A percentile compares a stretch with the other conserved stretches of the same genome.
phyloP scores from a whole-genome alignment of 2,329 filamentous ascomycete genomes.

The Pseudogymnoascus sp. region DNA sequence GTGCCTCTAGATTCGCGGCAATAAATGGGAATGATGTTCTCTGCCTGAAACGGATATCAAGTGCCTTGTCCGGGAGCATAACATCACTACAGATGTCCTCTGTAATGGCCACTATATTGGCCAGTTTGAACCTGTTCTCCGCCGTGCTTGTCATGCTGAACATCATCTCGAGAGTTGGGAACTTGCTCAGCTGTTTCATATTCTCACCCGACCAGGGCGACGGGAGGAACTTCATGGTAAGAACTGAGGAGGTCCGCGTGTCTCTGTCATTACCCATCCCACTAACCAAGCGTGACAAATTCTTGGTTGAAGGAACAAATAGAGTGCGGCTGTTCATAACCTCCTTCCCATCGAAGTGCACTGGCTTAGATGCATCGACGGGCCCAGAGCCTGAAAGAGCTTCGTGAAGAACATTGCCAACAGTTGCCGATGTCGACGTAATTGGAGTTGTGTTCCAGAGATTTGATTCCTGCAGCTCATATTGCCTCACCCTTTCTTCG shows the following conservation, averaged over 20 bases:
- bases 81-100: constrained; percentile 20
- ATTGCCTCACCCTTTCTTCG: not conserved
- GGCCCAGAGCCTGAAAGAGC: not conserved
- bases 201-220: constrained; percentile 5
- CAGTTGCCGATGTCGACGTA: not conserved
- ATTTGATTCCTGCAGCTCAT: not conserved
- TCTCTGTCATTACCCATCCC: not conserved
- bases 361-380: not conserved
- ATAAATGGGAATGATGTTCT: constrained; percentile 17
- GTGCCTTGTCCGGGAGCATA: constrained; percentile 24
- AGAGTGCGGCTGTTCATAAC: not conserved
- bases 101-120: constrained; percentile 19
- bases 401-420: constrained; percentile 8
- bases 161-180: constrained; percentile 25
- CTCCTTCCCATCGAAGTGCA: not conserved
- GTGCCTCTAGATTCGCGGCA: constrained; percentile 10
- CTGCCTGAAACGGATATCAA: constrained; percentile 26
- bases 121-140: constrained; percentile 13
- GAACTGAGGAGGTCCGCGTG: not conserved
- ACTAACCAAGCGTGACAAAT: constrained; percentile 6
- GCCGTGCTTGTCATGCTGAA: constrained; percentile 15
- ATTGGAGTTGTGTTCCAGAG: not conserved
- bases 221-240: constrained; percentile 10
- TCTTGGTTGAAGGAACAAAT: constrained; percentile 1
- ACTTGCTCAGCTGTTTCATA: constrained; percentile 17